Evolutionary conservation across 306 rosid species (phyloP).

Genomic region (Urtica urens): DNA sequence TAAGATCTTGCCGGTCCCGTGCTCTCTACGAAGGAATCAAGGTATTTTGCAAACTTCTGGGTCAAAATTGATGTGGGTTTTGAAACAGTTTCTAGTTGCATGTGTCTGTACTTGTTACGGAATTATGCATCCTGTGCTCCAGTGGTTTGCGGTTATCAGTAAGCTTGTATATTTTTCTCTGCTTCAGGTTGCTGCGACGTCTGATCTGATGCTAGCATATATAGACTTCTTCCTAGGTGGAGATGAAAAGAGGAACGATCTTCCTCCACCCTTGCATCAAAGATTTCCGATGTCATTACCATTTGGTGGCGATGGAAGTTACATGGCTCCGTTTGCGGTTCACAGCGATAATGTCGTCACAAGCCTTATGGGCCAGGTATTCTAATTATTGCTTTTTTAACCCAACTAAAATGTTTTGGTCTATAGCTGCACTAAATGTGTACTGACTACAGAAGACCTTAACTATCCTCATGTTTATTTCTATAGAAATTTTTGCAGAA

Average conservation of each 20-base stretch:
- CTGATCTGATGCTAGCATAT: slow-evolving; percentile 92
- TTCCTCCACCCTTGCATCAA: slow-evolving; percentile 73
- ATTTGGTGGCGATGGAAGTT: slow-evolving; percentile 98
- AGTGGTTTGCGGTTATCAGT: slow-evolving; percentile 1
- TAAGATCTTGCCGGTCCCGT: slow-evolving; percentile 92
- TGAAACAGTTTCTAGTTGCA: slow-evolving; percentile 1
- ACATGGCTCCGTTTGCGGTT: slow-evolving; percentile 86
- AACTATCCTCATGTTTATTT: neutral
- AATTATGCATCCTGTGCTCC: neutral
- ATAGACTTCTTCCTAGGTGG: slow-evolving; percentile 96
- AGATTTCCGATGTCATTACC: slow-evolving; percentile 76
- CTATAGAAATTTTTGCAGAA: no score
- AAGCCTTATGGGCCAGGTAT: slow-evolving; percentile 97
- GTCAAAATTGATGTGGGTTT: slow-evolving; percentile 7
- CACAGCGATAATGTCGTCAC: slow-evolving; percentile 85
- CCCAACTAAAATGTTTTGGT: no score
- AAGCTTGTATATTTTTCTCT: slow-evolving; percentile 13
- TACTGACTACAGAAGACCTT: neutral
- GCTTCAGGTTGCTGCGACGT: slow-evolving; percentile 78
- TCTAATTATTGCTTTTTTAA: slow-evolving; percentile 18
- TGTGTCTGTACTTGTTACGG: neutral
- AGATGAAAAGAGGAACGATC: slow-evolving; percentile 91
- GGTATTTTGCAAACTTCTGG: slow-evolving; percentile 32
- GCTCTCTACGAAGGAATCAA: slow-evolving; percentile 98
- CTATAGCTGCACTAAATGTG: neutral